These are phyloP conservation scores for Austroboletus festivus DNA, from an alignment of 768 basidiomycete species.

Conservation along the genomic window DNA sequence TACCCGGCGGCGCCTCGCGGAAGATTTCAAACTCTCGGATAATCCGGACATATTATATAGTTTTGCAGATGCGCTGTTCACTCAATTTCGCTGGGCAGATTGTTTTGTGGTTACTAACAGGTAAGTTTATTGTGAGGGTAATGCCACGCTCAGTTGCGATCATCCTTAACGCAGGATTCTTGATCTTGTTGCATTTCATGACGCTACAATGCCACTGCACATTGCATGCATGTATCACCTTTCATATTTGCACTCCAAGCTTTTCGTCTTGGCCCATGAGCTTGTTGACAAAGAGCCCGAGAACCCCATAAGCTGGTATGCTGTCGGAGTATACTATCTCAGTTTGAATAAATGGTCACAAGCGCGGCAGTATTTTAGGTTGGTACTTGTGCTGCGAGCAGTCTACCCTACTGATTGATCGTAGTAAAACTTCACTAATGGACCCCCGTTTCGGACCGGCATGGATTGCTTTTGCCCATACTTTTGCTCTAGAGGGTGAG, in stretches of 20 bases:
- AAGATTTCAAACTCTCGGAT: slow-evolving; percentile 80
- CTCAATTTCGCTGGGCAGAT: slow-evolving; percentile 89
- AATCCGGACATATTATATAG: slow-evolving; percentile 92
- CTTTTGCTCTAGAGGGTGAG: slow-evolving; percentile 95
- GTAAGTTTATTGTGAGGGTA: slow-evolving; percentile 37
- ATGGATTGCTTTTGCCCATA: slow-evolving; percentile 97
- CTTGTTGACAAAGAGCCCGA: slow-evolving; percentile 94
- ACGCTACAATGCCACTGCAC: slow-evolving; percentile 87
- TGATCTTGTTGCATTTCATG: slow-evolving; percentile 79
- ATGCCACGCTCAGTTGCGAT: background rate
- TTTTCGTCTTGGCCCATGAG: slow-evolving; percentile 96
- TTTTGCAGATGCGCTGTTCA: slow-evolving; percentile 87
- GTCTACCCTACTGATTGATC: slow-evolving; percentile 6
- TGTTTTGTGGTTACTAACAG: slow-evolving; percentile 85
- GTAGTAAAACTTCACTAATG: slow-evolving; percentile 93
- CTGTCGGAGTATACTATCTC: slow-evolving; percentile 96
- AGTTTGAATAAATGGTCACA: slow-evolving; percentile 83
- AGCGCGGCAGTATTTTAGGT: slow-evolving; percentile 95
- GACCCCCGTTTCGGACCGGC: slow-evolving; percentile 95
- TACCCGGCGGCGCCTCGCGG: slow-evolving; percentile 73
- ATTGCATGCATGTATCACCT: slow-evolving; percentile 98
- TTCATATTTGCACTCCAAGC: slow-evolving; percentile 82
- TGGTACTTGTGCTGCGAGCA: slow-evolving; percentile 13
- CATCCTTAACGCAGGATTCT: slow-evolving; percentile 60
- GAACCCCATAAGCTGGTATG: slow-evolving; percentile 94